Conservation (phyloP, 2,329 filamentous ascomycete species). For the Aureobasidium sp. region DNA sequence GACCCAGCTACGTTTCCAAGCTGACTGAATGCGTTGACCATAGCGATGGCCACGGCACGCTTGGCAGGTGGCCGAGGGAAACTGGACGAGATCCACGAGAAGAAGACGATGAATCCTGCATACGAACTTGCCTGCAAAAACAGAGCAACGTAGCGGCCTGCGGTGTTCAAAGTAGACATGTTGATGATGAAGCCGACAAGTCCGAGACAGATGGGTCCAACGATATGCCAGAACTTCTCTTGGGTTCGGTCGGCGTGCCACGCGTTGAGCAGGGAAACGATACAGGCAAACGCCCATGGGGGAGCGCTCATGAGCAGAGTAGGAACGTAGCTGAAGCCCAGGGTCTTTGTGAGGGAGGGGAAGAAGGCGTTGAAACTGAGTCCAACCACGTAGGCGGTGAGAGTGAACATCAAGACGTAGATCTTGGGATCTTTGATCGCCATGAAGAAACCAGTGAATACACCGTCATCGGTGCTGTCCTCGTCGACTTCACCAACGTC, state of each 20-base stretch:
- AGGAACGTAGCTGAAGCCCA: slow-evolving; percentile 30
- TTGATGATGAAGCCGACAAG: slow-evolving; percentile 50
- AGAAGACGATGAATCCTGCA: slow-evolving; percentile 49
- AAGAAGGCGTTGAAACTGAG: slow-evolving; percentile 24
- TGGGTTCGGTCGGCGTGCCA: slow-evolving; percentile 22
- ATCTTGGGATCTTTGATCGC: slow-evolving; percentile 20
- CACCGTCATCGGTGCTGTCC: slow-evolving; percentile 37
- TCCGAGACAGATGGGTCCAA: slow-evolving; percentile 45
- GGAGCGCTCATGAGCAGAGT: slow-evolving; percentile 27
- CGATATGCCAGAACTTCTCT: slow-evolving; percentile 49
- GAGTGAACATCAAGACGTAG: slow-evolving; percentile 15
- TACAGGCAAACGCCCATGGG: slow-evolving; percentile 27
- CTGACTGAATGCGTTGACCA: slow-evolving; percentile 21
- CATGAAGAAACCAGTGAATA: slow-evolving; percentile 16
- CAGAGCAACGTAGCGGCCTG: slow-evolving; percentile 51
- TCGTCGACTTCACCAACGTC: slow-evolving; percentile 28
- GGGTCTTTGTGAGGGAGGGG: slow-evolving; percentile 28
- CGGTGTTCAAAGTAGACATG: slow-evolving; percentile 48
- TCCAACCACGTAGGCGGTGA: neutral
- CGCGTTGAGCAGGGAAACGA: slow-evolving; percentile 15
- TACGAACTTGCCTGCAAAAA: slow-evolving; percentile 52
- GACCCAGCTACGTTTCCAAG: slow-evolving; percentile 40
- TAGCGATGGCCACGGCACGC: slow-evolving; percentile 22
- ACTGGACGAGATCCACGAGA: slow-evolving; percentile 45
- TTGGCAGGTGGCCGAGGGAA: slow-evolving; percentile 22